phyloP scores from a whole-genome alignment of 352 stramenopile genomes.

The Thalassiosira delicatula region DNA sequence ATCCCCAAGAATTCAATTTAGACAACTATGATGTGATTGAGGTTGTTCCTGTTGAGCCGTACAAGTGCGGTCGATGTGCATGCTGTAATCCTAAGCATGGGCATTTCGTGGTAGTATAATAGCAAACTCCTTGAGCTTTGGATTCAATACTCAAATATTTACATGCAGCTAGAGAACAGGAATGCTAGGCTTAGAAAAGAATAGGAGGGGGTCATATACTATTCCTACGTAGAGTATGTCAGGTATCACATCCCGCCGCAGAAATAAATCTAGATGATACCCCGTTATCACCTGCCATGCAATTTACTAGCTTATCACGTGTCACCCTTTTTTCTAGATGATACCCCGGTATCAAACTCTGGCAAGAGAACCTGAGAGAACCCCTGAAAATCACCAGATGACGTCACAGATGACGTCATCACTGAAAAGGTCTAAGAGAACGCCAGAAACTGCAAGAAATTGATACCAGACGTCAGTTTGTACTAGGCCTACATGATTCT shows the following conservation, averaged over 20 bases:
- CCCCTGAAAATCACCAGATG: not conserved
- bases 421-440: not conserved
- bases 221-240: too few species aligned
- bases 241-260: too few species aligned
- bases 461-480: not conserved
- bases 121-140: too few species aligned
- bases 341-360: not conserved
- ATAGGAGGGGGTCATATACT: too few species aligned
- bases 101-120: conserved; percentile 4
- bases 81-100: conserved; percentile 11
- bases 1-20: conserved; percentile 7
- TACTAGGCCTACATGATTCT: not conserved
- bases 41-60: not conserved
- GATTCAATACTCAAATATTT: too few species aligned
- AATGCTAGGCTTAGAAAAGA: too few species aligned
- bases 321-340: not conserved
- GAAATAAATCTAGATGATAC: too few species aligned
- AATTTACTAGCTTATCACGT: not conserved
- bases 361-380: not conserved
- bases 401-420: not conserved
- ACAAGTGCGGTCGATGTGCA: conserved; percentile 20
- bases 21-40: conserved; percentile 5
- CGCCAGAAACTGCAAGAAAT: not conserved
- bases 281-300: too few species aligned
- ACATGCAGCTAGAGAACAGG: too few species aligned